Conservation (phyloP, 352 stramenopile species). For the Phytophthora constricta region DNA sequence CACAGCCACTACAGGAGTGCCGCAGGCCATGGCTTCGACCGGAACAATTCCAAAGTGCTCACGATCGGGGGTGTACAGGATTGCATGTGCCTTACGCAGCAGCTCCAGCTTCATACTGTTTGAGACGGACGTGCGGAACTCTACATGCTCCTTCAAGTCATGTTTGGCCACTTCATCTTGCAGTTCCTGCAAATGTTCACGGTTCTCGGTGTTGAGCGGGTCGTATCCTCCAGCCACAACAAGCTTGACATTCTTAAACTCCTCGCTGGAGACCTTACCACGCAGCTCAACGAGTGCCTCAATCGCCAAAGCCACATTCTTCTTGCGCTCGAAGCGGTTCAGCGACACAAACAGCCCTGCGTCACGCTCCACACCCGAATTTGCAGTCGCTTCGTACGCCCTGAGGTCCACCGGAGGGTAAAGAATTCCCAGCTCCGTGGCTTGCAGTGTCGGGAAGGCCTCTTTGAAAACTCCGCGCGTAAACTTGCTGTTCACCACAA, state of each 20-base stretch:
- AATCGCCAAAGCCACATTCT: constrained; percentile 94
- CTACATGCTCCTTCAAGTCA: constrained; percentile 66
- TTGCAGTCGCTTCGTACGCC: constrained; percentile 54
- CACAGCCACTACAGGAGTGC: constrained; percentile 94
- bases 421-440: constrained; percentile 84
- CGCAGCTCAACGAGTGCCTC: constrained; percentile 76
- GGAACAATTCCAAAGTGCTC: constrained; percentile 99
- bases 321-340: constrained; percentile 99
- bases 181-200: constrained; percentile 93
- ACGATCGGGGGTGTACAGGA: constrained; percentile 96
- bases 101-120: constrained; percentile 89
- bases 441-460: constrained; percentile 84
- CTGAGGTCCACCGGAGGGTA: constrained; percentile 95
- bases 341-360: constrained; percentile 93
- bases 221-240: constrained; percentile 97
- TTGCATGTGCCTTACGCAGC: constrained; percentile 81
- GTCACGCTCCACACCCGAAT: constrained; percentile 42
- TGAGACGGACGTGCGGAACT: constrained; percentile 91
- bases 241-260: constrained; percentile 76
- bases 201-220: constrained; percentile 95
- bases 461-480: constrained; percentile 91
- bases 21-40: constrained; percentile 97
- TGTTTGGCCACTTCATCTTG: constrained; percentile 70
- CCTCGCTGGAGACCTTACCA: constrained; percentile 36
- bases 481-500: constrained; percentile 98